These are phyloP conservation scores for Podochytrium sp. DNA, from an alignment of 192 early-diverging fungal genomes.

Conservation along the genomic window DNA sequence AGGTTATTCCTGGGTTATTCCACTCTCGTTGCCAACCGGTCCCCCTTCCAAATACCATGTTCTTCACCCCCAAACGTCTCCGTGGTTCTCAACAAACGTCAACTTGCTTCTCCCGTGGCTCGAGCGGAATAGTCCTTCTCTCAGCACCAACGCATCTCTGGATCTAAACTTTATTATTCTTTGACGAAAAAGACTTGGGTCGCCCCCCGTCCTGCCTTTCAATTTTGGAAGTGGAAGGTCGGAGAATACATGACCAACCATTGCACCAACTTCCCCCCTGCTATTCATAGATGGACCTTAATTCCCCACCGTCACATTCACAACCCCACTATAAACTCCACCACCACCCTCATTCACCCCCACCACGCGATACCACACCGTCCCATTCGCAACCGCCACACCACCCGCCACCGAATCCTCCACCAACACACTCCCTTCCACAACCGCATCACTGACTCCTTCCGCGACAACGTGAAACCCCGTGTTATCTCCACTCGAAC, in stretches of 20 bases:
- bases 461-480: background rate
- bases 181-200: no score
- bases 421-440: constrained; percentile 4
- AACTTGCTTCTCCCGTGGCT: constrained; percentile 7
- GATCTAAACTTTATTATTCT: no score
- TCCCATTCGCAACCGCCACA: background rate
- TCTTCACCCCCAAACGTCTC: constrained; percentile 9
- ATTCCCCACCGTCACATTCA: background rate
- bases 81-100: background rate
- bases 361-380: background rate
- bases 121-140: background rate
- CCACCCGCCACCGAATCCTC: background rate
- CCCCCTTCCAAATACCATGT: constrained; percentile 23
- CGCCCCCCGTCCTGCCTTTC: no score
- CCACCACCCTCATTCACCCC: background rate
- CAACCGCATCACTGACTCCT: constrained; percentile 4
- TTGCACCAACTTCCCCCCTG: no score
- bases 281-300: background rate
- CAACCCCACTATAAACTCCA: background rate
- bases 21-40: background rate
- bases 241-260: no score
- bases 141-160: constrained; percentile 16
- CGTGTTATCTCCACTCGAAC: background rate
- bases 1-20: background rate
- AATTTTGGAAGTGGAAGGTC: no score